Evolutionary conservation across 2,329 filamentous ascomycete species (phyloP).

Genomic region (Fusarium nematophilum): DNA sequence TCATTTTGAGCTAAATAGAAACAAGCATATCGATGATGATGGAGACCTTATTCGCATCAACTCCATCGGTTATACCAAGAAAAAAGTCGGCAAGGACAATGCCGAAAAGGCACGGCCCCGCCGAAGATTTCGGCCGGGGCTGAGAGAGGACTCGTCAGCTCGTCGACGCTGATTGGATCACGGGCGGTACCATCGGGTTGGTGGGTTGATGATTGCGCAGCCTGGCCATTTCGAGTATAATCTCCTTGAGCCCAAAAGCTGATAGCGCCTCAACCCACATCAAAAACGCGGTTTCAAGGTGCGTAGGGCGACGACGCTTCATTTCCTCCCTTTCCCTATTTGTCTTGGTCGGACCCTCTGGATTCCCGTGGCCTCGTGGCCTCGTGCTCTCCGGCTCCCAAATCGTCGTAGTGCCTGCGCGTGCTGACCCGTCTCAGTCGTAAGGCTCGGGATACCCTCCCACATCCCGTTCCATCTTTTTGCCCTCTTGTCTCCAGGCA

Average conservation of each 20-base stretch:
- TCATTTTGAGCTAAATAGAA: too few species aligned
- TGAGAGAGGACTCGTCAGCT: constrained; percentile 51
- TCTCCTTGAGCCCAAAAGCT: constrained; percentile 10
- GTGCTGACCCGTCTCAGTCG: constrained; percentile 6
- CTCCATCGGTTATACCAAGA: constrained; percentile 17
- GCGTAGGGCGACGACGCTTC: not conserved
- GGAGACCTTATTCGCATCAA: too few species aligned
- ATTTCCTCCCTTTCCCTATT: constrained; percentile 2
- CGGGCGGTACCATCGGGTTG: not conserved
- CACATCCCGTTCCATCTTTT: constrained; percentile 26
- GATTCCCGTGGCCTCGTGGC: constrained; percentile 1
- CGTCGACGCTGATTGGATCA: constrained; percentile 44
- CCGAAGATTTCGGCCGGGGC: constrained; percentile 19
- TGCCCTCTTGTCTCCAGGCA: constrained; percentile 24
- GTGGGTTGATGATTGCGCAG: constrained; percentile 39
- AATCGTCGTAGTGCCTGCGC: constrained; percentile 18
- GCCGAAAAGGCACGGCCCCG: constrained; percentile 32
- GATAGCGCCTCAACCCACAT: constrained; percentile 8
- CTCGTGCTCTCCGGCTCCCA: not conserved
- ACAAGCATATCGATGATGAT: too few species aligned
- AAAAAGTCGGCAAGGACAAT: constrained; percentile 24
- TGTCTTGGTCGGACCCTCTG: not conserved
- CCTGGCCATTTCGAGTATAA: constrained; percentile 20
- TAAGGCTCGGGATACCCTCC: constrained; percentile 12
- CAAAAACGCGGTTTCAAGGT: constrained; percentile 19